Percentiles rank a stretch among this genome's conserved stretches.
phyloP scores from a whole-genome alignment of 768 basidiomycete genomes.

The Phylloporus arenicola region DNA sequence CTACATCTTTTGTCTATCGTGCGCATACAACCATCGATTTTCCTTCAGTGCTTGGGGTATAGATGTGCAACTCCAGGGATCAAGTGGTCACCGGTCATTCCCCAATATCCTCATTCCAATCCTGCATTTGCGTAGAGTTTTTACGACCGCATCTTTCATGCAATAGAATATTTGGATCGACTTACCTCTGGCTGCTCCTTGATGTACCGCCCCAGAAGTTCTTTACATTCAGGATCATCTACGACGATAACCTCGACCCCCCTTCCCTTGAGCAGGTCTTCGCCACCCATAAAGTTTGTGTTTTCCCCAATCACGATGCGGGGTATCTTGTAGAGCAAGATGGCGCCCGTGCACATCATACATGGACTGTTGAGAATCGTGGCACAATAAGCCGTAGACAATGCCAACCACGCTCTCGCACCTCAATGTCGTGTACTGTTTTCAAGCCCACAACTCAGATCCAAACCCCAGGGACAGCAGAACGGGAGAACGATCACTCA shows the following conservation, averaged over 20 bases:
- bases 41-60: constrained; percentile 1
- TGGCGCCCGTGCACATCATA: constrained; percentile 61
- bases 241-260: constrained; percentile 53
- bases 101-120: constrained; percentile 63
- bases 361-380: constrained; percentile 42
- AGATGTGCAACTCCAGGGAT: constrained; percentile 5
- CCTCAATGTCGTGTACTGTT: constrained; percentile 38
- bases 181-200: constrained; percentile 48
- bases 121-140: constrained; percentile 27
- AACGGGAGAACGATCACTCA: constrained; percentile 18
- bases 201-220: constrained; percentile 54
- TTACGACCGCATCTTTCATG: constrained; percentile 1
- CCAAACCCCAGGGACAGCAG: not conserved
- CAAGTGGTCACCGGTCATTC: constrained; percentile 21
- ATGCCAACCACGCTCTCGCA: constrained; percentile 6
- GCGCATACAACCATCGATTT: not conserved
- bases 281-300: constrained; percentile 46
- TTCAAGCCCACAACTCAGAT: not conserved
- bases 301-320: constrained; percentile 66
- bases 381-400: not conserved
- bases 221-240: constrained; percentile 46
- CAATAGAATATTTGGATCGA: constrained; percentile 5
- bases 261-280: constrained; percentile 44
- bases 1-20: not conserved
- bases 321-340: constrained; percentile 58